These are phyloP conservation scores for Zasmidium angulare DNA, from an alignment of 2,329 filamentous ascomycete genomes.

Conservation along the genomic window DNA sequence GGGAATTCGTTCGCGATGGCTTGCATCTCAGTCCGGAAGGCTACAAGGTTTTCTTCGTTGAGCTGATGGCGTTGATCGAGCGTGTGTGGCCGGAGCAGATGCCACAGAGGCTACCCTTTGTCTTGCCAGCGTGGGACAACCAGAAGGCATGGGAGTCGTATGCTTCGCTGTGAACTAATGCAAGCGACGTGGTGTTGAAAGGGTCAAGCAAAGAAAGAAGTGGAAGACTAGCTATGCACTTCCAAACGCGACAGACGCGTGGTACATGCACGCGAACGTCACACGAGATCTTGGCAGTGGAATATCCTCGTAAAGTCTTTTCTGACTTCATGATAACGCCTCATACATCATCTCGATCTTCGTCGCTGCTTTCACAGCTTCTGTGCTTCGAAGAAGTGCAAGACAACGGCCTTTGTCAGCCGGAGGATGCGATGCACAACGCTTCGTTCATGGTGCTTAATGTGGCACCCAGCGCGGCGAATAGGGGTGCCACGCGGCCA, in stretches of 20 bases:
- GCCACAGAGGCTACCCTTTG: slow-evolving; percentile 52
- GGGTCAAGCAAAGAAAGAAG: too few species aligned
- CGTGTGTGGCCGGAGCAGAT: slow-evolving; percentile 55
- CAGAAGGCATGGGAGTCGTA: slow-evolving; percentile 12
- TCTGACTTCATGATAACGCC: background rate
- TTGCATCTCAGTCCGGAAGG: slow-evolving; percentile 59
- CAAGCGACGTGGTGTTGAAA: too few species aligned
- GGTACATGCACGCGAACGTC: background rate
- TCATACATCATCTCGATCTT: background rate
- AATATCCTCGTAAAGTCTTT: background rate
- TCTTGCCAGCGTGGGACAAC: slow-evolving; percentile 56
- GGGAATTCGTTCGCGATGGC: slow-evolving; percentile 56
- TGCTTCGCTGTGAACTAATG: background rate
- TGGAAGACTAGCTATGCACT: too few species aligned
- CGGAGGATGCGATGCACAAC: background rate
- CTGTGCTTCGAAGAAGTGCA: too few species aligned
- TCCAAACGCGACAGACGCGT: background rate
- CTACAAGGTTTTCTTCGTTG: slow-evolving; percentile 57
- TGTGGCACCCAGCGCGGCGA: background rate
- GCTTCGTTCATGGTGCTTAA: background rate
- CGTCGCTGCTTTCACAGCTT: too few species aligned
- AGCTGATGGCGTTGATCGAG: slow-evolving; percentile 53
- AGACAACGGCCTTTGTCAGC: too few species aligned
- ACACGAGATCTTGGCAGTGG: background rate
- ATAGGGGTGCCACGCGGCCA: background rate